phyloP scores from a whole-genome alignment of 345 rosid species.

The Salix koriyanagi region DNA sequence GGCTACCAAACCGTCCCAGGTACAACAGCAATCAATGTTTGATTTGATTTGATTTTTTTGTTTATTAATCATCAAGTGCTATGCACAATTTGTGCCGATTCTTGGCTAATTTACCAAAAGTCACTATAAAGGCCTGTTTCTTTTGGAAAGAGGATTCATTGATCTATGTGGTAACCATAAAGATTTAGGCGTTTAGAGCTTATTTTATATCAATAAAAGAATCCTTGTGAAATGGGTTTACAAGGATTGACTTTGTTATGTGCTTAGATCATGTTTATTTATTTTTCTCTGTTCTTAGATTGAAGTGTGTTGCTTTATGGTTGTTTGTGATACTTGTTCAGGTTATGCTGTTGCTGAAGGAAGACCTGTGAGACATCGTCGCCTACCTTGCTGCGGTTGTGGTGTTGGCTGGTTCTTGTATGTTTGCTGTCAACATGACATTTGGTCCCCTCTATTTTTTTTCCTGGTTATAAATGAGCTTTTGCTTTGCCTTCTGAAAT shows the following conservation, averaged over 20 bases:
- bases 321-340: conserved; percentile 11
- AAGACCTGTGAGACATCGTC: conserved; percentile 62
- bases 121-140: background rate
- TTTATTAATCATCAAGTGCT: background rate
- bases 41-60: background rate
- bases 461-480: background rate
- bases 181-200: background rate
- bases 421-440: conserved; percentile 20
- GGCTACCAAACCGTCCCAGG: conserved; percentile 81
- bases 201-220: background rate
- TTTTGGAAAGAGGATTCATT: background rate
- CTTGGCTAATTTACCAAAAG: background rate
- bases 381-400: conserved; percentile 84
- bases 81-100: background rate
- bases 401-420: conserved; percentile 91
- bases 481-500: background rate
- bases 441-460: background rate
- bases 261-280: background rate
- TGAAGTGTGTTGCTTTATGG: background rate
- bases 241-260: background rate
- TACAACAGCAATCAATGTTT: conserved; percentile 7
- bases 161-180: background rate
- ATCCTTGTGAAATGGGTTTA: background rate
- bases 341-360: conserved; percentile 88
- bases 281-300: background rate